These are phyloP conservation scores for Dioscorea alata DNA, from an alignment of 106 monocot species.

Conservation along the genomic window DNA sequence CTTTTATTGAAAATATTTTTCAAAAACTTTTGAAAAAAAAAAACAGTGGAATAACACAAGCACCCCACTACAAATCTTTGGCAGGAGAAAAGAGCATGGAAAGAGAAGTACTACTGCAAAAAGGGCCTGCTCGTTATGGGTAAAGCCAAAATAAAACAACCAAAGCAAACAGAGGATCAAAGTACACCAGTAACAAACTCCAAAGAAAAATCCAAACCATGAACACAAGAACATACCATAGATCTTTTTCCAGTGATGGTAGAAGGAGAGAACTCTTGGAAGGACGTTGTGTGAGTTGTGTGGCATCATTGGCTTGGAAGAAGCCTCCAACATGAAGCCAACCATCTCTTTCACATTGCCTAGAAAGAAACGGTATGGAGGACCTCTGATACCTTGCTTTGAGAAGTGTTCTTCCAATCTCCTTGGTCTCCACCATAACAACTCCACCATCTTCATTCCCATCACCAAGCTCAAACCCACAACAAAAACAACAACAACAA, in stretches of 20 bases:
- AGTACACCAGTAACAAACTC: neutral
- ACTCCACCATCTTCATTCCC: constrained; percentile 33
- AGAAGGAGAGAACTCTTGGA: constrained; percentile 85
- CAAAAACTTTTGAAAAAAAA: no score
- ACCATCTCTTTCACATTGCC: constrained; percentile 77
- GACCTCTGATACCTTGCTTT: constrained; percentile 64
- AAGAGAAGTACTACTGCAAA: neutral
- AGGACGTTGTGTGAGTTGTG: constrained; percentile 70
- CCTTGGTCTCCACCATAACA: constrained; percentile 65
- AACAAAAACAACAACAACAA: constrained; percentile 10
- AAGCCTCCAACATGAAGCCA: constrained; percentile 49
- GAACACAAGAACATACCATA: constrained; percentile 40
- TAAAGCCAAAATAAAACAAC: constrained; percentile 1
- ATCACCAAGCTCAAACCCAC: constrained; percentile 17
- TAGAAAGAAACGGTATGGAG: constrained; percentile 58
- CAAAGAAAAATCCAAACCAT: neutral
- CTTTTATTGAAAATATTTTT: no score
- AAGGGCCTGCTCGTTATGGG: neutral
- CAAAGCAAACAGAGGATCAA: neutral
- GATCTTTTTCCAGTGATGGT: constrained; percentile 92
- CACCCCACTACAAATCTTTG: neutral
- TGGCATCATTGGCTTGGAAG: constrained; percentile 50
- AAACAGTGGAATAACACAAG: neutral
- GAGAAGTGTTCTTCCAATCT: constrained; percentile 58
- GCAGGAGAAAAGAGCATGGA: neutral